phyloP scores from a whole-genome alignment of 768 basidiomycete genomes.

The Boletus huronensis region DNA sequence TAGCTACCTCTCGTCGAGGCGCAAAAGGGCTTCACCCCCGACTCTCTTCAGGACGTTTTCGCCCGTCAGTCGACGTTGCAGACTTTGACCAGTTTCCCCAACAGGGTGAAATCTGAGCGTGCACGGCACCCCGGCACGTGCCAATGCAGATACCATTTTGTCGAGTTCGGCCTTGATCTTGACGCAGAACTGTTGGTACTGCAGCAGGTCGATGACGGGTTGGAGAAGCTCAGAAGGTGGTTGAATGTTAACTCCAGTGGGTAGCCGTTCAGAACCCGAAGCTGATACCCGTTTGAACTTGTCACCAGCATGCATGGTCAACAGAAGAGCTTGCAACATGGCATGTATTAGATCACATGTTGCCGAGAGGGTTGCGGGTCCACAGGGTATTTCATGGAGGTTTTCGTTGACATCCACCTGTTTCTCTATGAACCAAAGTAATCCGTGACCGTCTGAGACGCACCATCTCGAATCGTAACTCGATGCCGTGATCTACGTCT shows the following conservation, averaged over 20 bases:
- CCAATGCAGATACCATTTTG: slow-evolving; percentile 47
- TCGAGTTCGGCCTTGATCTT: slow-evolving; percentile 57
- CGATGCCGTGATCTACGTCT: slow-evolving; percentile 68
- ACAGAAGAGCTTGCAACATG: slow-evolving; percentile 58
- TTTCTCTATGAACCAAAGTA: slow-evolving; percentile 3
- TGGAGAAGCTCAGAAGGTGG: slow-evolving; percentile 55
- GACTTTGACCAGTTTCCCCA: slow-evolving; percentile 60
- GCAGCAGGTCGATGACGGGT: slow-evolving; percentile 73
- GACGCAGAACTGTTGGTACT: slow-evolving; percentile 73
- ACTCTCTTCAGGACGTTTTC: slow-evolving; percentile 41
- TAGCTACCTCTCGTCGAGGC: slow-evolving; percentile 62
- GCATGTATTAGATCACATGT: slow-evolving; percentile 70
- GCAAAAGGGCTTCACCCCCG: slow-evolving; percentile 70
- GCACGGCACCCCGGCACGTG: slow-evolving; percentile 51
- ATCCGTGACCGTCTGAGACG: slow-evolving; percentile 18
- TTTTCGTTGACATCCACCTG: slow-evolving; percentile 36
- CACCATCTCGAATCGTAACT: slow-evolving; percentile 73
- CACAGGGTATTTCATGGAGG: slow-evolving; percentile 5
- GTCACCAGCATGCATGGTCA: slow-evolving; percentile 52
- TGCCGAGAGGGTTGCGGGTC: slow-evolving; percentile 21
- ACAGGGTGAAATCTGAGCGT: slow-evolving; percentile 58
- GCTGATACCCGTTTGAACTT: slow-evolving; percentile 41
- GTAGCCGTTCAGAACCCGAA: slow-evolving; percentile 27
- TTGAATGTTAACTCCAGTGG: slow-evolving; percentile 9
- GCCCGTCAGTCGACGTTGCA: slow-evolving; percentile 47